Evolutionary conservation across 345 rosid species (phyloP), one percentile per base, ranked within the genome.

Genomic region (Nephelium lappaceum): DNA sequence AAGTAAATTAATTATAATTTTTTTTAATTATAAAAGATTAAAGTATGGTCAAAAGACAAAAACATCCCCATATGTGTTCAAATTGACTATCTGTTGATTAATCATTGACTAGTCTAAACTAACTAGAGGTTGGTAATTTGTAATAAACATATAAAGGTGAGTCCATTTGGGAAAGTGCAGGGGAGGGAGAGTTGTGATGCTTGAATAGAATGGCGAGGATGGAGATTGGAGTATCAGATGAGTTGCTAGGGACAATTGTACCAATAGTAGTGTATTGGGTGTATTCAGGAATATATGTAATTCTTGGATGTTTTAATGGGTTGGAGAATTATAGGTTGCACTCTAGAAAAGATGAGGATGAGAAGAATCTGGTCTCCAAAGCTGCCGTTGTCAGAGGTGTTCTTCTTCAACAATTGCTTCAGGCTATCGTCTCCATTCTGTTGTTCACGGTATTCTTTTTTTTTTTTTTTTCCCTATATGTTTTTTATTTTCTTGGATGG

Each of bases 221-320:
- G 97, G 93, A 80, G 78, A 88, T 88, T 76, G 81, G 80, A 77
- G 80, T 88, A 18, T 91, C 98, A 5, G 95, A 95, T 80, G 98
- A 95, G 64, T 27, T 91, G 83, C 63, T 95, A 74, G 93, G 97
- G 24, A 93, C 93, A 75, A 85, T 95, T 64, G 86, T 80, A 27
- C 99, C 99, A 42, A 89, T 95, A 45, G 5, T 90, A 72, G 90
- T 93, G 0, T 93, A 95, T 67, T 95, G 99, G 98, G 78, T 86
- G 15, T 95, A 95, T 77, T 91, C 97, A 2, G 98, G 99, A 67
- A 39, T 92, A 1, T 93, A 95, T 64, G 80, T 89, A 7, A 36
- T 80, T 61, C 79, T 93, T 25, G 93, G 92, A 0, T 78, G 76
- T 41, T 82, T 87, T 15, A 88, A 64, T 65, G 27, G 53, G 49